Conservation (phyloP, 148 eudicot genomes). For the Fallopia convolvulus region DNA sequence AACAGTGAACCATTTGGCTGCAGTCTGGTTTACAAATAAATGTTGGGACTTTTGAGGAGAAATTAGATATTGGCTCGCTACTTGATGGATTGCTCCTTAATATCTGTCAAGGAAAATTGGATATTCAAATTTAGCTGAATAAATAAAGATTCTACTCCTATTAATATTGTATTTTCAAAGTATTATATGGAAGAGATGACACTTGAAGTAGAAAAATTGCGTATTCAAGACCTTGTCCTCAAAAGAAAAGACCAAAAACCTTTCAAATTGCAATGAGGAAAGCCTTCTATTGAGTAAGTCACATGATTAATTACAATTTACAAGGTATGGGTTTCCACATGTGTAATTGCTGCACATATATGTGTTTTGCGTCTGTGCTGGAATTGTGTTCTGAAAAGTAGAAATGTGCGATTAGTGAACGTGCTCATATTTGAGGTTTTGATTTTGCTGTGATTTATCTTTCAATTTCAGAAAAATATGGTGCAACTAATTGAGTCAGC, state of each 20-base stretch:
- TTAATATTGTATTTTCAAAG: background rate
- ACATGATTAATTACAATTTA: background rate
- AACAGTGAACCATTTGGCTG: background rate
- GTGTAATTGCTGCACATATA: background rate
- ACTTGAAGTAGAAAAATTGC: background rate
- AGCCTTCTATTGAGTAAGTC: background rate
- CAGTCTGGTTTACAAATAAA: background rate
- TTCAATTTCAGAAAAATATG: conserved; percentile 40
- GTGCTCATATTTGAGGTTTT: conserved; percentile 1
- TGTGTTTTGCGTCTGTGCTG: background rate
- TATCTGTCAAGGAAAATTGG: background rate
- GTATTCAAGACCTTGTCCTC: background rate
- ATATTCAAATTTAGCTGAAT: background rate
- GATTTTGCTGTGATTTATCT: background rate
- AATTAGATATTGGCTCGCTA: background rate
- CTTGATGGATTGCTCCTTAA: background rate
- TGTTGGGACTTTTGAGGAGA: background rate
- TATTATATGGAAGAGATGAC: background rate
- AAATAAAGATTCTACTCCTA: background rate
- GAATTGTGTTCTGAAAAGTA: background rate
- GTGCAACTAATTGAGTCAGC: conserved; percentile 66
- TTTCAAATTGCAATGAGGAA: background rate
- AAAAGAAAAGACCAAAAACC: background rate
- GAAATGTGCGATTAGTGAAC: background rate
- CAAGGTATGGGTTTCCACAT: background rate